Base-by-base conservation (phyloP, 2,329 filamentous ascomycete genomes). In the Moelleriella libera region DNA sequence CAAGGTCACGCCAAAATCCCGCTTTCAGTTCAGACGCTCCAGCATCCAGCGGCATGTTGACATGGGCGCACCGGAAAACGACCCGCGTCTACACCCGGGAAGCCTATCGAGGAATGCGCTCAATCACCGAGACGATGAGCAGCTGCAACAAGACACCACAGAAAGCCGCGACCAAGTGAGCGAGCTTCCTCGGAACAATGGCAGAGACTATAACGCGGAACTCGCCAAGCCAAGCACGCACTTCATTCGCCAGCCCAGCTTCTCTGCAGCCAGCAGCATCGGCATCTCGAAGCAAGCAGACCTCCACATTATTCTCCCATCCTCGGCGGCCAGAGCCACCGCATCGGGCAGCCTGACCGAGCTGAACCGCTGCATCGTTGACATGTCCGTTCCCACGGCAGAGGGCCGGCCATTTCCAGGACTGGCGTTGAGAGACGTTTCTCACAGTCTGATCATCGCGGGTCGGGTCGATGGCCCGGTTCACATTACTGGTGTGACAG, bases 381-480 rank as follows among this genome's bases (percentile, higher is more conserved):
- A 95, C 63, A 82, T 95, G 73, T 85, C 84, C 0, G 71, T 78
- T 14, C 80, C 85, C 0, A 77, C 77, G 0, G 55, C 55, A 2
- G 57, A 60, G 6, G 74, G 74, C 3, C 69, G 72, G 28, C 78
- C 83, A 0, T 92, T 94, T 56, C 82, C 86, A 3, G 83, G 79
- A 31, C 65, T 80, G 42, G 65, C 66, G 14, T 68, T 95, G 49
- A 86, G 83, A 56, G 74, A 83, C 54, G 77, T 95, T 50, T 69
- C 72, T 30, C 67, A 76, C 42, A 85, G 82, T 45, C 68, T 97
- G 14, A 70, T 98, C 30, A 68, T 96, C 11, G 85, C 83, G 40
- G 88, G 89, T 0, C 77, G 79, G 48, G 84, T 96, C 5, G 72
- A 75, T 41, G 92, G 92, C 0, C 79, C 92, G 0, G 80, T 83